Percentiles rank a stretch among this genome's conserved stretches.
Evolutionary conservation across 2,329 filamentous ascomycete genomes (phyloP).

Genomic region (Bertia moriformis): DNA sequence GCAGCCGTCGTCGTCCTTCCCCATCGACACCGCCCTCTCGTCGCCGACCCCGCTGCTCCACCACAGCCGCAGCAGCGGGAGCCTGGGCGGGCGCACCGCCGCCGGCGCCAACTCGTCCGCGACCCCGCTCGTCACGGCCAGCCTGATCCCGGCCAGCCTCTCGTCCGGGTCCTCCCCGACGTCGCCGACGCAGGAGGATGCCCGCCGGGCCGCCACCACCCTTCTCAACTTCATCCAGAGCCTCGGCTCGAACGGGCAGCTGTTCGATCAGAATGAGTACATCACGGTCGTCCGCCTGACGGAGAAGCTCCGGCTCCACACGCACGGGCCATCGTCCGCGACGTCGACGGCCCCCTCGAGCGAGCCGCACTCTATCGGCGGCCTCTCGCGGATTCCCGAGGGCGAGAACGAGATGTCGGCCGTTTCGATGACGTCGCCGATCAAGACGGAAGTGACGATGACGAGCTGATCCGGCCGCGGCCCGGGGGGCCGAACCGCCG

Average conservation of each 20-base stretch:
- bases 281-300: slow-evolving; percentile 67
- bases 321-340: slow-evolving; percentile 12
- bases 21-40: slow-evolving; percentile 25
- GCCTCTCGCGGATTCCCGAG: slow-evolving; percentile 38
- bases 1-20: slow-evolving; percentile 10
- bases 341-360: slow-evolving; percentile 7
- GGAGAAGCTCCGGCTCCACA: slow-evolving; percentile 66
- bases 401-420: slow-evolving; percentile 35
- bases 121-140: slow-evolving; percentile 13
- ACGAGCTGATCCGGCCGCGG: slow-evolving; percentile 17
- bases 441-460: slow-evolving; percentile 11
- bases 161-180: slow-evolving; percentile 39
- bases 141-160: slow-evolving; percentile 14
- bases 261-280: slow-evolving; percentile 67
- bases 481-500: too few relatives aligned
- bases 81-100: slow-evolving; percentile 24
- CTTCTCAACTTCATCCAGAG: slow-evolving; percentile 70
- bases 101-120: too few relatives aligned
- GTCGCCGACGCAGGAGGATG: slow-evolving; percentile 73
- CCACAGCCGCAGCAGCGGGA: slow-evolving; percentile 26
- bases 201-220: slow-evolving; percentile 65
- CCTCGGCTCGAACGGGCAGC: slow-evolving; percentile 39
- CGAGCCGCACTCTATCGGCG: slow-evolving; percentile 23
- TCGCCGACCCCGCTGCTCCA: slow-evolving; percentile 24
- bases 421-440: slow-evolving; percentile 10